phyloP scores from a whole-genome alignment of 106 monocot species.

The Apostasia shenzhenica region DNA sequence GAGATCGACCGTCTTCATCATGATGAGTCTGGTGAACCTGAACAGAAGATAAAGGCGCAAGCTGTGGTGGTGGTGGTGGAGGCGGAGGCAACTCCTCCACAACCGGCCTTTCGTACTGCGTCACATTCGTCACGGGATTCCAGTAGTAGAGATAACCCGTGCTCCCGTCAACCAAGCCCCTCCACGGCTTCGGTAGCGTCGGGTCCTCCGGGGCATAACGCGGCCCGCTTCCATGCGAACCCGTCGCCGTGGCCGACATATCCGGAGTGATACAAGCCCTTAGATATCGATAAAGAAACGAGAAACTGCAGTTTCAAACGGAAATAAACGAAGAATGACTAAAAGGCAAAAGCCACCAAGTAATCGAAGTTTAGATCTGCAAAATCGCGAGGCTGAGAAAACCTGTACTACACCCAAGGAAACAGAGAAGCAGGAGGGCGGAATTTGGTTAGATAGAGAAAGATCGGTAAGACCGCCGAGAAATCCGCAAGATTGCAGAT shows the following conservation, averaged over 20 bases:
- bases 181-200: conserved; percentile 60
- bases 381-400: background rate
- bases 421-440: background rate
- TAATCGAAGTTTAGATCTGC: background rate
- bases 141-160: conserved; percentile 70
- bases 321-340: background rate
- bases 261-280: background rate
- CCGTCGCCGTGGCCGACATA: conserved; percentile 12
- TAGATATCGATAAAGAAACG: background rate
- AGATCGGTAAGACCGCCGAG: too few species aligned
- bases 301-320: background rate
- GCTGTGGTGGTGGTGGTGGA: conserved; percentile 14
- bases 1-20: conserved; percentile 16
- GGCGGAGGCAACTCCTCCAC: conserved; percentile 11
- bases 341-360: background rate
- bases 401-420: background rate
- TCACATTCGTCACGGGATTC: conserved; percentile 62
- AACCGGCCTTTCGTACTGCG: conserved; percentile 62
- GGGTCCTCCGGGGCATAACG: conserved; percentile 72
- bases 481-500: too few species aligned
- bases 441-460: background rate
- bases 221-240: conserved; percentile 17
- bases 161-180: conserved; percentile 52
- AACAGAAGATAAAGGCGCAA: conserved; percentile 15
- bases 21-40: conserved; percentile 11